Conservation (phyloP, 78 protist genomes). For the Emiliania huxleyi region DNA sequence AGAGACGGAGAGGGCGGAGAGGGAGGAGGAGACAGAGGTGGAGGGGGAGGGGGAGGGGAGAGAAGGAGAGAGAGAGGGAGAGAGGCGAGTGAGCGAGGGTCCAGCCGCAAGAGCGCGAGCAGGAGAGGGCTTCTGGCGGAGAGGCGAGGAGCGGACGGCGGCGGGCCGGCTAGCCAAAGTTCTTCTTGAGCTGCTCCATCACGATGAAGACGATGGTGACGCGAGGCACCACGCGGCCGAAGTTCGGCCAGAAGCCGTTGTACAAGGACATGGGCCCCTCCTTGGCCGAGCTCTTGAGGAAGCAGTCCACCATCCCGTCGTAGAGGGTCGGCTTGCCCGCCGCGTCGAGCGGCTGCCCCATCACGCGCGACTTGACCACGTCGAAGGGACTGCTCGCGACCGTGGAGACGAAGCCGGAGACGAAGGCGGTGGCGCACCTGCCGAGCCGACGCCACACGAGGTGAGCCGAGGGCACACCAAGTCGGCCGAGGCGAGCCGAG, state of each 20-base stretch:
- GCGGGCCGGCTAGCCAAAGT: not conserved
- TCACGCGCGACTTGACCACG: conserved; percentile 33
- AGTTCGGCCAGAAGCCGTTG: conserved; percentile 42
- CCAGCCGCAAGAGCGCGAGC: no score
- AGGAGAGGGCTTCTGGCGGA: no score
- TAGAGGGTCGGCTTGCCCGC: not conserved
- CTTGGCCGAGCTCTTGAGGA: not conserved
- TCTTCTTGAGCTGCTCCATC: conserved; percentile 33
- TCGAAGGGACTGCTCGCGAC: conserved; percentile 22
- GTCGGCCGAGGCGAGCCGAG: no score
- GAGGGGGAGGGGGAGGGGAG: no score
- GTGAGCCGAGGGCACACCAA: no score
- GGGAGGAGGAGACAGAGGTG: no score
- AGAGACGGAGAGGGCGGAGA: no score
- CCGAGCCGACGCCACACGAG: no score
- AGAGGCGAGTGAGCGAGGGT: no score
- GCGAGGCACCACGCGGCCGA: conserved; percentile 27
- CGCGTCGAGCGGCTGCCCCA: conserved; percentile 23
- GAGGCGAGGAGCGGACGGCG: no score
- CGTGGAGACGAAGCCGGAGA: conserved; percentile 25
- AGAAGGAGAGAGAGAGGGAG: no score
- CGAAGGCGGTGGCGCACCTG: not conserved
- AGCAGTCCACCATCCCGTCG: conserved; percentile 34
- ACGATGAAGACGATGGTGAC: conserved; percentile 16
- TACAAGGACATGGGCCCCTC: not conserved